Conservation (phyloP, 108 stramenopile species). For the Schizochytrium sp. region DNA sequence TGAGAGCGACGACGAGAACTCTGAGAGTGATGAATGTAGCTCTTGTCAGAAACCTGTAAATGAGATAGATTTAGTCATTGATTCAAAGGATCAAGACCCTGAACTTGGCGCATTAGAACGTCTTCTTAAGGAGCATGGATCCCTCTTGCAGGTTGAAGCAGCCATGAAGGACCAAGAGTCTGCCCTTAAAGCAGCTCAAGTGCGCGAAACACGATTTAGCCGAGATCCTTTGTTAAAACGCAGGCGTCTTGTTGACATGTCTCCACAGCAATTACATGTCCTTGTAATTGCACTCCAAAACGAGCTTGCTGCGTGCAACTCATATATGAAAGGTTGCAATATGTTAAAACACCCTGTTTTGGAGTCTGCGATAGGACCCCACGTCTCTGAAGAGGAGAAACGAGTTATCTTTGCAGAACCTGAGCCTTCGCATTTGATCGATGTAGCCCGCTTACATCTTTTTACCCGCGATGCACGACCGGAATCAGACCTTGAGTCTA, state of each 20-base stretch:
- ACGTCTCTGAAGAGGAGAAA: neutral
- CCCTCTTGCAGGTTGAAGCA: neutral
- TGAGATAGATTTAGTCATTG: neutral
- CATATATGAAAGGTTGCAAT: neutral
- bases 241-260: neutral
- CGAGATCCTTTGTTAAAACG: neutral
- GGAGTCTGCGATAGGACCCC: neutral
- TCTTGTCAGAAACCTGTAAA: no score
- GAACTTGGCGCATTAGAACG: slow-evolving; percentile 11
- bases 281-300: slow-evolving; percentile 40
- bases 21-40: no score
- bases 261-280: neutral
- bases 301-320: slow-evolving; percentile 1
- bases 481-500: neutral
- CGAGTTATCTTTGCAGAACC: neutral
- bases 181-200: neutral
- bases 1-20: neutral
- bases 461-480: neutral
- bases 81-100: neutral
- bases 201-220: neutral
- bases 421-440: neutral
- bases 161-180: slow-evolving; percentile 5
- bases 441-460: neutral
- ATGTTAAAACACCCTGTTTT: neutral
- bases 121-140: neutral